These are phyloP conservation scores for Ganoderma multipileum DNA, from an alignment of 1,284 basidiomycete species.

Conservation along the genomic window DNA sequence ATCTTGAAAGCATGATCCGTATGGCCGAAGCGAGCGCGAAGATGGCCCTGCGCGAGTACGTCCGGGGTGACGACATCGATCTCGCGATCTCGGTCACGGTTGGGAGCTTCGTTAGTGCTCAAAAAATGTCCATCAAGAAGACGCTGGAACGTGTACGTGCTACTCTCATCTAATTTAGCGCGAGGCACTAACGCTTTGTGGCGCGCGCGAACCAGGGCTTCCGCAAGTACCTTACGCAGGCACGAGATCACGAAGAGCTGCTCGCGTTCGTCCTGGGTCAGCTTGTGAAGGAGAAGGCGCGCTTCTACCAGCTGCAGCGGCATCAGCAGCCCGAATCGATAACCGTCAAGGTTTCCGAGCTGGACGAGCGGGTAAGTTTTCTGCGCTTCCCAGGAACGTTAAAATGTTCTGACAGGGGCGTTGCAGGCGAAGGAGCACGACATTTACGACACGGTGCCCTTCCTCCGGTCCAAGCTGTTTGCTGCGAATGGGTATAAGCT, in stretches of 20 bases:
- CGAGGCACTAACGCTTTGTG: constrained; percentile 14
- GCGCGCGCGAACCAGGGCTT: constrained; percentile 69
- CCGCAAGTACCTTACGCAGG: constrained; percentile 96
- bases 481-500: constrained; percentile 89
- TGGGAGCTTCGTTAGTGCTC: constrained; percentile 93
- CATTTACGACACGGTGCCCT: constrained; percentile 89
- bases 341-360: constrained; percentile 76
- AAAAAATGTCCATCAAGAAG: constrained; percentile 99
- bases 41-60: constrained; percentile 97
- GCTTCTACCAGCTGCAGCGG: constrained; percentile 79
- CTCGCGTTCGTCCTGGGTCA: constrained; percentile 94
- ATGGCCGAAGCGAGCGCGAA: constrained; percentile 99
- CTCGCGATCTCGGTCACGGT: constrained; percentile 96
- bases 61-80: constrained; percentile 96
- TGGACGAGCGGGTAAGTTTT: constrained; percentile 80
- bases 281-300: constrained; percentile 93
- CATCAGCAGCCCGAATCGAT: constrained; percentile 81
- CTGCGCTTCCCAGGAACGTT: constrained; percentile 2
- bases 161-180: not conserved
- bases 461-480: constrained; percentile 88
- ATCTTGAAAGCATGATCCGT: constrained; percentile 98
- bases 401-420: not conserved
- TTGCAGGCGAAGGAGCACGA: constrained; percentile 91
- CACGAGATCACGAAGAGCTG: constrained; percentile 95
- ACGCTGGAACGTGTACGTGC: constrained; percentile 88